A percentile compares a stretch with the other conserved stretches of the same genome.
These are phyloP conservation scores for Elaeis guineensis DNA, from an alignment of 176 grass and related monocot genomes.

Conservation along the genomic window DNA sequence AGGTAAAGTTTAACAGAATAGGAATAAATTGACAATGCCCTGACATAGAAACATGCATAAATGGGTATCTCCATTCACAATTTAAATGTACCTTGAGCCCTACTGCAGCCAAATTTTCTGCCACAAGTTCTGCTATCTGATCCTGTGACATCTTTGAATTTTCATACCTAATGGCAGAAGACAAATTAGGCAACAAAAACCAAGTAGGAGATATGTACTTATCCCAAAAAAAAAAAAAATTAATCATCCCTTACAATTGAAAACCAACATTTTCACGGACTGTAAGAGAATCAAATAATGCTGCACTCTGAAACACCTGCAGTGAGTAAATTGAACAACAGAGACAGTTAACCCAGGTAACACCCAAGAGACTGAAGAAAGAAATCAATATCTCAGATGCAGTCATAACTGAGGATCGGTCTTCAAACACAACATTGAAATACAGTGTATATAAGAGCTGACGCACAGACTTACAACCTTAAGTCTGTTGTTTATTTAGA, in stretches of 20 bases:
- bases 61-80: not conserved
- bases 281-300: conserved; percentile 91
- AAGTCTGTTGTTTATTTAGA: too few species aligned
- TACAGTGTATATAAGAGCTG: too few species aligned
- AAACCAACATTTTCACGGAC: conserved; percentile 98
- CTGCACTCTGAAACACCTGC: conserved; percentile 97
- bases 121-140: conserved; percentile 62
- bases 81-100: conserved; percentile 71
- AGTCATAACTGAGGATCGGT: too few species aligned
- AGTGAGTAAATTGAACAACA: conserved; percentile 3
- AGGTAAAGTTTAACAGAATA: too few species aligned
- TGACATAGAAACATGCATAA: not conserved
- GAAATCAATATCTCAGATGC: not conserved
- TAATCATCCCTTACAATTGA: conserved; percentile 65
- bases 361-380: not conserved
- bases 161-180: conserved; percentile 63
- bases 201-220: conserved; percentile 14
- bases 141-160: conserved; percentile 64
- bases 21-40: too few species aligned
- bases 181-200: conserved; percentile 17
- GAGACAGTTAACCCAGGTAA: not conserved
- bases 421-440: too few species aligned
- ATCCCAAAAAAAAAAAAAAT: conserved; percentile 28
- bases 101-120: conserved; percentile 76
- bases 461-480: too few species aligned